Percentiles rank a stretch among this genome's conserved stretches.
phyloP scores from a whole-genome alignment of 305 asterid genomes.

The Salvia sclarea region DNA sequence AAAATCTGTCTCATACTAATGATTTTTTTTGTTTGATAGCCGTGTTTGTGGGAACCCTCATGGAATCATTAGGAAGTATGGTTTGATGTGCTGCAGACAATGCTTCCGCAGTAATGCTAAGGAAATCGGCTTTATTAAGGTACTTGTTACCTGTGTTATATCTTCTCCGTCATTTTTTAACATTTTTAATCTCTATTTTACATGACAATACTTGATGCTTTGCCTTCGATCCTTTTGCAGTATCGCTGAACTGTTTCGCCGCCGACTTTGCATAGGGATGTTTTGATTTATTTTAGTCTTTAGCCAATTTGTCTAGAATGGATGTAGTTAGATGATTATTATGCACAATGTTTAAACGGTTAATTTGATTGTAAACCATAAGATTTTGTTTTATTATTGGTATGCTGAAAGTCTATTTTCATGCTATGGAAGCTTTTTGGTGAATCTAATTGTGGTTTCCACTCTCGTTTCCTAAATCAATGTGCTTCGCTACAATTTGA shows the following conservation, averaged over 20 bases:
- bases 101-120: slow-evolving; percentile 77
- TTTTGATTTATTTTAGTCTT: neutral
- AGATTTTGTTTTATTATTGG: neutral
- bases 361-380: slow-evolving; percentile 11
- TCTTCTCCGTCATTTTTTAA: too few species aligned
- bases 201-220: neutral
- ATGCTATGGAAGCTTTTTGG: too few species aligned
- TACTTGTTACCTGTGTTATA: too few species aligned
- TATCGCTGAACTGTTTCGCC: slow-evolving; percentile 39
- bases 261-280: neutral
- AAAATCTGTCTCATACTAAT: neutral
- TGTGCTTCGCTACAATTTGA: too few species aligned
- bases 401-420: too few species aligned
- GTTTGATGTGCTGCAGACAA: slow-evolving; percentile 78
- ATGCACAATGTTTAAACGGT: slow-evolving; percentile 9
- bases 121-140: slow-evolving; percentile 76
- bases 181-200: neutral
- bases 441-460: too few species aligned
- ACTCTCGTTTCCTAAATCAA: too few species aligned
- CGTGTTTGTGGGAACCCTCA: slow-evolving; percentile 77
- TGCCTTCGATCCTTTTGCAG: slow-evolving; percentile 40
- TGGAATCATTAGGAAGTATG: slow-evolving; percentile 68
- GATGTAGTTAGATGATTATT: slow-evolving; percentile 10
- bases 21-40: slow-evolving; percentile 37
- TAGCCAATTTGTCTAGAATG: neutral